Base-by-base conservation (phyloP, 345 rosid species). In the Pistacia vera region DNA sequence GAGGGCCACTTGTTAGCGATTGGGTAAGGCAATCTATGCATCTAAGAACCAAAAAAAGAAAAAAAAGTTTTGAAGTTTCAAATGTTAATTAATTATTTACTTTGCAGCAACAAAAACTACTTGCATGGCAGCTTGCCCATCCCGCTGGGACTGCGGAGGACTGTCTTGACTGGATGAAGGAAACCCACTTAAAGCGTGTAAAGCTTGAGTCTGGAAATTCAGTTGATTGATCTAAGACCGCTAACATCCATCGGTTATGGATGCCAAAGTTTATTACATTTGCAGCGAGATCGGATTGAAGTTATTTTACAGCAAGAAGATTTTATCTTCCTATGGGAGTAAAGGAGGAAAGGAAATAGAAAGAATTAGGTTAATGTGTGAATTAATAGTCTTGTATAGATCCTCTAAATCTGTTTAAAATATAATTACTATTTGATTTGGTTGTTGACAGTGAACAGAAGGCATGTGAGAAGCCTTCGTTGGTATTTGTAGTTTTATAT, bases 151-250 rank as follows among this genome's bases (percentile, higher is more conserved):
- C 92, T 48, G 76, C 89, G 0, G 93, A 93, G 63, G 93, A 93
- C 84, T 95, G 95, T 78, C 85, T 91, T n/a, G 94, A 91, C 28
- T 95, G 97, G 98, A 95, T 95, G 95, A 90, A 77, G 80, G 81
- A 89, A 83, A 80, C 87, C 10, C 83, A 90, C 78, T 79, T 74
- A 38, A 95, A 95, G 86, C 89, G 97, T 8, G 70, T 81, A 68
- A 88, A 82, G 84, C 81, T 74, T 58, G 86, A 85, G 74, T 88
- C 71, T 63, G 57, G 16, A 30, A 65, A 69, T 58, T 55, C 28
- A 16, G 10, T 62, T 49, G 2, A 63, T 60, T 28, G 25, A 3
- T 22, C 64, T 35, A 13, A 18, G 36, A 7, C 30, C 16, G 8
- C 12, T 0, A 48, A 28, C 25, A 22, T 22, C 25, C 25, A 10